A percentile compares a stretch with the other conserved stretches of the same genome.
phyloP scores from a whole-genome alignment of 257 asterid species.

The Solanum clarkiae region DNA sequence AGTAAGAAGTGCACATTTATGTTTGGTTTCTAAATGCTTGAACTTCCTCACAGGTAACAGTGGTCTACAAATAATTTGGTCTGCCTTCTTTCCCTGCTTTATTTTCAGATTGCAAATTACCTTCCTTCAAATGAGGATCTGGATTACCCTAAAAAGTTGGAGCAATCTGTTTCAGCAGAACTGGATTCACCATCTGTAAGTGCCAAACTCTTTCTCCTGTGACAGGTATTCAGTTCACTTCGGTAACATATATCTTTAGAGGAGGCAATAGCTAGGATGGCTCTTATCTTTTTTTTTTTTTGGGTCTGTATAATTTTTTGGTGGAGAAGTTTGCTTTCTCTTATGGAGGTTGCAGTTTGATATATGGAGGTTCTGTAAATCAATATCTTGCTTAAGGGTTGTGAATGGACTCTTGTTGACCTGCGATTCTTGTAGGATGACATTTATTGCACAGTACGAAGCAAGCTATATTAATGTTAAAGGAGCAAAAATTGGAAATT shows the following conservation, averaged over 20 bases:
- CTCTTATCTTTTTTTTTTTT: background rate
- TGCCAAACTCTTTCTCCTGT: constrained; percentile 2
- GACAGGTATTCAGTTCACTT: background rate
- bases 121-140: constrained; percentile 80
- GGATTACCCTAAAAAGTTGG: constrained; percentile 85
- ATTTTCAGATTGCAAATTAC: constrained; percentile 79
- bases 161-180: constrained; percentile 41
- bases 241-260: background rate
- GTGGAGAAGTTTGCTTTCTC: background rate
- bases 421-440: background rate
- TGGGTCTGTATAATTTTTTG: background rate
- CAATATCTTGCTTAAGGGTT: background rate
- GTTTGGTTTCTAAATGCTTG: background rate
- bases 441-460: background rate
- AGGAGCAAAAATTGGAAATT: background rate
- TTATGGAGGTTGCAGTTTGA: background rate
- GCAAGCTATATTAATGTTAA: background rate
- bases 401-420: background rate
- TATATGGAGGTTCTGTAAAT: background rate
- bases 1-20: background rate
- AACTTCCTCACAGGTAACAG: background rate
- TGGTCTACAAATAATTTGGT: background rate
- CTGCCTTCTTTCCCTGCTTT: background rate
- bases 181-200: constrained; percentile 58
- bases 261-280: background rate